phyloP scores from a whole-genome alignment of 2,329 filamentous ascomycete genomes.

The Epichloe gansuensis region DNA sequence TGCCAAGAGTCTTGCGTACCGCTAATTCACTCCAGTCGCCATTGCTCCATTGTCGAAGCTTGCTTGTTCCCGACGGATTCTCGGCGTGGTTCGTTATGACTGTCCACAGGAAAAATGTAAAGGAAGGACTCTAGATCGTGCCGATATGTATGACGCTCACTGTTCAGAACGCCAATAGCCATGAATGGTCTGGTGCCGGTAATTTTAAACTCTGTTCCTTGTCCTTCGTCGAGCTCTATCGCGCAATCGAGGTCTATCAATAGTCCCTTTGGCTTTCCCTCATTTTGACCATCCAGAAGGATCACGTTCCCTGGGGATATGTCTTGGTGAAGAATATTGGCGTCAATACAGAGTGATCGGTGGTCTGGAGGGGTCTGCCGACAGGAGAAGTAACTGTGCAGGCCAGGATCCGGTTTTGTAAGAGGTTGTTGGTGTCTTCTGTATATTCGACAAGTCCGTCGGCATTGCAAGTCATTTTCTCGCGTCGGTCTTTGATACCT shows the following conservation, averaged over 20 bases:
- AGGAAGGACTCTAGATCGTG: slow-evolving; percentile 18
- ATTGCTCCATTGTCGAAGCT: slow-evolving; percentile 8
- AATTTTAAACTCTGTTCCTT: slow-evolving; percentile 1
- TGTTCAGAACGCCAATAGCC: slow-evolving; percentile 12
- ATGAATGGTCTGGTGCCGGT: slow-evolving; percentile 13
- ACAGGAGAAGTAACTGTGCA: slow-evolving; percentile 12
- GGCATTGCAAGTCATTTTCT: neutral
- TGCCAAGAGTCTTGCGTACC: slow-evolving; percentile 3
- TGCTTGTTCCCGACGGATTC: slow-evolving; percentile 6
- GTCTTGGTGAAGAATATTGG: slow-evolving; percentile 8
- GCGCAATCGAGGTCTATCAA: slow-evolving; percentile 12
- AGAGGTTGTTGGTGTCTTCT: slow-evolving; percentile 6
- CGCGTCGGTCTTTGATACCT: neutral
- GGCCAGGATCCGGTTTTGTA: slow-evolving; percentile 10
- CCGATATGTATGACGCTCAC: slow-evolving; percentile 10
- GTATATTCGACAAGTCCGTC: slow-evolving; percentile 7
- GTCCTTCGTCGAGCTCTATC: slow-evolving; percentile 4
- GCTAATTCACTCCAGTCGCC: slow-evolving; percentile 6
- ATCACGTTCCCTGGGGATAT: slow-evolving; percentile 12
- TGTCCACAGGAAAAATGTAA: slow-evolving; percentile 11
- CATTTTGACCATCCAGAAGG: slow-evolving; percentile 2
- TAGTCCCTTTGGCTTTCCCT: slow-evolving; percentile 4
- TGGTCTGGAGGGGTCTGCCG: slow-evolving; percentile 12
- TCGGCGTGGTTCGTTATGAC: slow-evolving; percentile 4
- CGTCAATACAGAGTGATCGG: slow-evolving; percentile 7